Conservation (phyloP, 2,329 filamentous ascomycete species). For the Colletotrichum lindemuthianum region DNA sequence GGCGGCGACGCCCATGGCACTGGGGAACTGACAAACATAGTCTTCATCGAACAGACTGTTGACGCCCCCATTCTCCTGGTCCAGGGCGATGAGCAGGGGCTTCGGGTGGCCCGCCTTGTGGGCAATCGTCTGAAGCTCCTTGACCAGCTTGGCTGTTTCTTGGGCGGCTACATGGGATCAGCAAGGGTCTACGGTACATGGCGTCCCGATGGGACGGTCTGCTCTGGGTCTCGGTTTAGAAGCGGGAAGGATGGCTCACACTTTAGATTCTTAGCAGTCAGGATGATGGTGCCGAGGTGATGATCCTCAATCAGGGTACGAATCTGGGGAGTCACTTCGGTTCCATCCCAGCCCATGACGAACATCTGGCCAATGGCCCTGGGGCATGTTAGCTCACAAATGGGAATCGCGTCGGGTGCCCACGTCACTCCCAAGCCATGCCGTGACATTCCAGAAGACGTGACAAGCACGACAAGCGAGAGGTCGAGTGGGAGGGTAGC, state of each 20-base stretch:
- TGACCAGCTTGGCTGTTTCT: conserved; percentile 86
- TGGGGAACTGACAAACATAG: conserved; percentile 95
- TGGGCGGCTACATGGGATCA: conserved; percentile 74
- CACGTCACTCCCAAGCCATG: too few relatives aligned
- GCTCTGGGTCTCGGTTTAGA: not conserved
- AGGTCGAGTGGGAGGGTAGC: conserved; percentile 12
- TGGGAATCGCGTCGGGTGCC: not conserved
- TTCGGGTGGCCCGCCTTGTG: conserved; percentile 89
- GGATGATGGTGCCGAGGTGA: conserved; percentile 86
- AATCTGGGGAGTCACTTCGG: conserved; percentile 84
- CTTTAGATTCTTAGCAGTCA: conserved; percentile 87
- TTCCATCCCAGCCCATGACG: conserved; percentile 89
- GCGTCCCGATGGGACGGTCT: not conserved
- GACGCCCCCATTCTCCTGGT: conserved; percentile 98
- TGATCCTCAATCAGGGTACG: conserved; percentile 82
- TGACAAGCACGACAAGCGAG: conserved; percentile 8
- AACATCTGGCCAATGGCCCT: conserved; percentile 81
- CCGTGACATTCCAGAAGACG: conserved; percentile 9
- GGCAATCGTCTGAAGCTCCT: conserved; percentile 92
- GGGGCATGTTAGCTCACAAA: conserved; percentile 34
- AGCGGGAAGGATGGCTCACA: conserved; percentile 60
- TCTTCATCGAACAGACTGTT: conserved; percentile 97
- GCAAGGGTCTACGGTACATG: conserved; percentile 9
- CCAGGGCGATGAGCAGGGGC: conserved; percentile 88
- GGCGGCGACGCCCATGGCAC: conserved; percentile 96